phyloP scores from a whole-genome alignment of 345 rosid genomes.

The Theobroma cacao region DNA sequence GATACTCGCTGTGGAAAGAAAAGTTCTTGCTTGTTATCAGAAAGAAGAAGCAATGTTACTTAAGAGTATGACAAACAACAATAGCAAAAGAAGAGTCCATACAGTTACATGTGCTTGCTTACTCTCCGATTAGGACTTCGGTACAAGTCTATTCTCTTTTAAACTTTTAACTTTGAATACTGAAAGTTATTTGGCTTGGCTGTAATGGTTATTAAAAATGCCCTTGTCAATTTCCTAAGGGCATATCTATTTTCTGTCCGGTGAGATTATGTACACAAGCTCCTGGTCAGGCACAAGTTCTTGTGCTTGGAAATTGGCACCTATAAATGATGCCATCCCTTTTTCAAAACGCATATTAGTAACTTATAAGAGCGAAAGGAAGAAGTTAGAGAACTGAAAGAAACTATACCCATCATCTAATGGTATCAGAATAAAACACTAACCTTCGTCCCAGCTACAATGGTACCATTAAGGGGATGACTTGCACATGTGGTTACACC shows the following conservation, averaged over 20 bases:
- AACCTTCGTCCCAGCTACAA: slow-evolving; percentile 89
- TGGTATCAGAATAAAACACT: slow-evolving; percentile 17
- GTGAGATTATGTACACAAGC: not conserved
- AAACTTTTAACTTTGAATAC: not conserved
- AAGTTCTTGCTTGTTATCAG: not conserved
- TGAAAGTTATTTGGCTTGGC: not conserved
- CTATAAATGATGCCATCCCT: not conserved
- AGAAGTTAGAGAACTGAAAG: not conserved
- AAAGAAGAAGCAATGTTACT: not conserved
- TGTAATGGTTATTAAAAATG: not conserved
- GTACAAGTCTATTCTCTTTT: not conserved
- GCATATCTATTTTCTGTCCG: not conserved
- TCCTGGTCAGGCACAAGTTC: not conserved
- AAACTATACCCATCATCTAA: not conserved
- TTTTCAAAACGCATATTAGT: not conserved
- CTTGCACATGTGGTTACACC: slow-evolving; percentile 64
- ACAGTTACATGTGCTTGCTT: not conserved
- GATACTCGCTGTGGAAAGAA: not conserved
- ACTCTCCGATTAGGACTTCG: not conserved
- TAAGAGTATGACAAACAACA: not conserved
- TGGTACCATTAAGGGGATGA: slow-evolving; percentile 72
- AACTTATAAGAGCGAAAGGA: not conserved
- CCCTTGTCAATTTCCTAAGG: not conserved
- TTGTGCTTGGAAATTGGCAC: not conserved
- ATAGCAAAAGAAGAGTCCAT: not conserved